Conservation (phyloP, 2,329 filamentous ascomycete genomes). For the Bipolaris bicolor region DNA sequence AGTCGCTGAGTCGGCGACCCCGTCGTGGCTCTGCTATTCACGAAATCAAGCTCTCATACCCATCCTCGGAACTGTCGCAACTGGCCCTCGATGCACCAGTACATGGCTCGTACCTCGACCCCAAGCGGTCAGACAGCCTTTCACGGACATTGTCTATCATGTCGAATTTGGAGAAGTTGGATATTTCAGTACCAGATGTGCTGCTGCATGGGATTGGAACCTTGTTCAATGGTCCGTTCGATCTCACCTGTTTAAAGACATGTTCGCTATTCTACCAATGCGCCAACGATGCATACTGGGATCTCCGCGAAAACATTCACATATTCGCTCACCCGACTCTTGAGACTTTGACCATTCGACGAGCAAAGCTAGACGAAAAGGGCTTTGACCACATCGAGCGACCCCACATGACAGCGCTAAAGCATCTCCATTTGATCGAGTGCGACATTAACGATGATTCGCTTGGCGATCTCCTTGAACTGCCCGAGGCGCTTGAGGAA, state of each 20-base stretch:
- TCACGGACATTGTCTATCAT: conserved; percentile 42
- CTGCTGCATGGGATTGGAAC: conserved; percentile 40
- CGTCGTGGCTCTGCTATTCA: conserved; percentile 42
- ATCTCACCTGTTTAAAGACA: conserved; percentile 40
- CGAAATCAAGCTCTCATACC: conserved; percentile 41
- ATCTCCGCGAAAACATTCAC: conserved; percentile 44
- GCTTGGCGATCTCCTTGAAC: conserved; percentile 38
- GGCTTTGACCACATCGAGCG: conserved; percentile 41
- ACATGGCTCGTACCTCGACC: conserved; percentile 32
- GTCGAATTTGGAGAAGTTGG: conserved; percentile 43
- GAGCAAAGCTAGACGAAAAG: conserved; percentile 40
- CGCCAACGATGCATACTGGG: conserved; percentile 41
- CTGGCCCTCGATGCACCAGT: conserved; percentile 39
- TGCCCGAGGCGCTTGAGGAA: conserved; percentile 40
- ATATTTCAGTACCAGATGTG: conserved; percentile 39
- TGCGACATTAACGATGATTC: conserved; percentile 45
- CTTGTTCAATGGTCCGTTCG: conserved; percentile 44
- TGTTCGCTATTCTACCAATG: conserved; percentile 43
- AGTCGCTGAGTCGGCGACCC: conserved; percentile 39
- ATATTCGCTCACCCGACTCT: conserved; percentile 43
- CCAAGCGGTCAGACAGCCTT: conserved; percentile 35
- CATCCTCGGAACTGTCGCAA: conserved; percentile 39
- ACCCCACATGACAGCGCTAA: conserved; percentile 38
- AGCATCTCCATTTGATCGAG: conserved; percentile 37
- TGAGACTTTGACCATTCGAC: conserved; percentile 35